phyloP scores from a whole-genome alignment of 768 basidiomycete genomes.

The Leccinum subgranulosum region DNA sequence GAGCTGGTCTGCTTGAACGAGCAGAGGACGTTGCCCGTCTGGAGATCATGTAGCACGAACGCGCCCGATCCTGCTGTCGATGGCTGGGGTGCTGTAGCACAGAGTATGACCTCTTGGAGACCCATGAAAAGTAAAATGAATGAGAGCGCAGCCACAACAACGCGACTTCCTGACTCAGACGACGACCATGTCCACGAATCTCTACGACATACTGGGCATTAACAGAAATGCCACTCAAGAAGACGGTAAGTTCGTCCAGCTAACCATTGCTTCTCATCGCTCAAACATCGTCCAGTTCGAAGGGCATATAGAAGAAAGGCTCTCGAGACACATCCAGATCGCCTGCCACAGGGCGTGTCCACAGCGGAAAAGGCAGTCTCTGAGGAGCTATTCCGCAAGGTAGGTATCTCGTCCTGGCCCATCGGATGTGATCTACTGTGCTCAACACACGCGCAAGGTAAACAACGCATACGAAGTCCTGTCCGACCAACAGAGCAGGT shows the following conservation, averaged over 20 bases:
- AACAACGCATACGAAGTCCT: constrained; percentile 80
- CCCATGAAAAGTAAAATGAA: constrained; percentile 34
- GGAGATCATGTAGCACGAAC: constrained; percentile 77
- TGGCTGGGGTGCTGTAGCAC: constrained; percentile 48
- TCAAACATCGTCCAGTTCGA: constrained; percentile 46
- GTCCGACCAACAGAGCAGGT: constrained; percentile 56
- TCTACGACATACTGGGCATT: constrained; percentile 66
- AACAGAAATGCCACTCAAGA: constrained; percentile 53
- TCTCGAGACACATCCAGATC: constrained; percentile 73
- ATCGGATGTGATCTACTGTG: neutral
- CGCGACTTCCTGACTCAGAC: neutral
- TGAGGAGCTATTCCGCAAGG: constrained; percentile 56
- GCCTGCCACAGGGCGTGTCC: constrained; percentile 55
- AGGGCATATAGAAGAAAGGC: constrained; percentile 77
- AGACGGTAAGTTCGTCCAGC: constrained; percentile 48
- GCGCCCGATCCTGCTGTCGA: constrained; percentile 53
- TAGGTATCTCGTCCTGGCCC: constrained; percentile 10
- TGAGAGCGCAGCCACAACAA: constrained; percentile 16
- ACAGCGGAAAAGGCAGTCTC: constrained; percentile 54
- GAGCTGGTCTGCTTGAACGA: constrained; percentile 87
- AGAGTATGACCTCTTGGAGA: constrained; percentile 68
- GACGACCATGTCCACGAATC: constrained; percentile 46
- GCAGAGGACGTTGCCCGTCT: constrained; percentile 69
- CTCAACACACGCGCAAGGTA: constrained; percentile 39
- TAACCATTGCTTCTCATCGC: neutral